Evolutionary conservation across 73 alveolate genomes (phyloP).

Genomic region (Tetrahymena thermophila): DNA sequence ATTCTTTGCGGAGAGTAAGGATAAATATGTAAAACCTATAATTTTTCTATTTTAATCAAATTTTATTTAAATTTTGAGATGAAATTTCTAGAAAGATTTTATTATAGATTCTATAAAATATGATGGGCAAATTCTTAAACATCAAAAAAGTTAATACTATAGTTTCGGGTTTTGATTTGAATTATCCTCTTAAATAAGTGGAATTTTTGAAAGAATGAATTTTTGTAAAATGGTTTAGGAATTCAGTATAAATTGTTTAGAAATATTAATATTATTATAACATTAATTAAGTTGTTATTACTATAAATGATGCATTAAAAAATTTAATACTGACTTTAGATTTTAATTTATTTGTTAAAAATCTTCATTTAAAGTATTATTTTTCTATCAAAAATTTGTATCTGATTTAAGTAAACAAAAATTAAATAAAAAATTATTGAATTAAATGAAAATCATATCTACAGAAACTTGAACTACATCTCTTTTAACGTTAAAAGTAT

Average conservation of each 20-base stretch:
- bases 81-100: not conserved
- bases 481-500: not conserved
- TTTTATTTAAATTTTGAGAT: too few relatives aligned
- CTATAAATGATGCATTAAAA: not conserved
- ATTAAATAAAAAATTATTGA: not conserved
- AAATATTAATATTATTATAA: too few relatives aligned
- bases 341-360: too few relatives aligned
- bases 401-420: too few relatives aligned
- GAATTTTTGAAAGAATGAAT: too few relatives aligned
- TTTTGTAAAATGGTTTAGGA: too few relatives aligned
- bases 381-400: too few relatives aligned
- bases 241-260: not conserved
- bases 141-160: too few relatives aligned
- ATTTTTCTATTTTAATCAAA: not conserved
- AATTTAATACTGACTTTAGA: not conserved
- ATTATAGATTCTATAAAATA: too few relatives aligned
- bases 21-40: not conserved
- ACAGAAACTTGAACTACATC: too few relatives aligned
- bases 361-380: too few relatives aligned
- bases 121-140: not conserved
- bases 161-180: not conserved
- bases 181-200: not conserved
- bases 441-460: not conserved
- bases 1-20: not conserved
- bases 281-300: not conserved